phyloP scores from a whole-genome alignment of 1,284 basidiomycete species.

The Baeospora myosura region DNA sequence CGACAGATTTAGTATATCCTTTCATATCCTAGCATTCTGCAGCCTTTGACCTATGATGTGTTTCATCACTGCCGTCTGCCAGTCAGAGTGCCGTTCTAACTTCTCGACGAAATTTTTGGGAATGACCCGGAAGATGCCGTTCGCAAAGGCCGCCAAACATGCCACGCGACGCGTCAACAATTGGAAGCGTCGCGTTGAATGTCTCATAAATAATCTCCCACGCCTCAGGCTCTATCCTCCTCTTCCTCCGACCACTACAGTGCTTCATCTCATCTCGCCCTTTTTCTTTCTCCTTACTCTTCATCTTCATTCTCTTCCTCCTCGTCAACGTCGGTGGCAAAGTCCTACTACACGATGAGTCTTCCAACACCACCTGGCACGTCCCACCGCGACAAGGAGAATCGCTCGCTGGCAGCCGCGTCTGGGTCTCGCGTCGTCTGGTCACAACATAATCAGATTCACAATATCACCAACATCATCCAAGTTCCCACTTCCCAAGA shows the following conservation, averaged over 20 bases:
- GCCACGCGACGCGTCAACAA: background rate
- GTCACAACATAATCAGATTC: constrained; percentile 51
- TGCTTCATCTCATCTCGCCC: constrained; percentile 3
- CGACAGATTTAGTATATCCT: too few species aligned
- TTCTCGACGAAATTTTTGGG: too few species aligned
- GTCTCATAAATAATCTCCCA: too few species aligned
- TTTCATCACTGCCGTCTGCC: too few species aligned
- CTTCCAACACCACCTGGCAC: constrained; percentile 62
- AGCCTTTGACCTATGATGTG: too few species aligned
- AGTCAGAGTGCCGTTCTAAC: too few species aligned
- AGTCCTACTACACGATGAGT: constrained; percentile 24
- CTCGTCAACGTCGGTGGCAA: background rate
- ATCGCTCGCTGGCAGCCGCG: constrained; percentile 29
- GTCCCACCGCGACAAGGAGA: constrained; percentile 44
- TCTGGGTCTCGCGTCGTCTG: constrained; percentile 44
- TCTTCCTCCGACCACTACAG: background rate
- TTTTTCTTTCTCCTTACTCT: background rate
- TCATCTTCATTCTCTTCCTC: constrained; percentile 1
- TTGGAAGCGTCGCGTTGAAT: background rate
- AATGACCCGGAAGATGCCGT: too few species aligned
- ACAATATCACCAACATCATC: constrained; percentile 32
- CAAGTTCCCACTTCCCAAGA: constrained; percentile 26
- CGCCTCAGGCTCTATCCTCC: too few species aligned
- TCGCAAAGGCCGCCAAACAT: too few species aligned
- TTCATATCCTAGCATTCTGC: too few species aligned